Evolutionary conservation across 371 early-diverging fungal genomes (phyloP).

Genomic region (Mucor irregularis): DNA sequence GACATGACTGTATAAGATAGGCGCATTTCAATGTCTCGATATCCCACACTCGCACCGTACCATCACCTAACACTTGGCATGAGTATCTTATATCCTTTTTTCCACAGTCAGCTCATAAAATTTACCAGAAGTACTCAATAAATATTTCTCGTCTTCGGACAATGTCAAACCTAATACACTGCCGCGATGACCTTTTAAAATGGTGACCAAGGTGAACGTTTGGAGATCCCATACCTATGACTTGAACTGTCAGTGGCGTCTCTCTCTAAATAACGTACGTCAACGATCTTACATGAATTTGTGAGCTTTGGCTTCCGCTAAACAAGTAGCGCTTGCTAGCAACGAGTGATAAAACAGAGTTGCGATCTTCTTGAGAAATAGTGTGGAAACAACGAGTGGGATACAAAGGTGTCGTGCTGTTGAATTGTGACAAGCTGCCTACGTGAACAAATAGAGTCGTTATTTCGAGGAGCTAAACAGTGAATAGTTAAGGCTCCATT

Average conservation of each 20-base stretch:
- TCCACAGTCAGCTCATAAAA: too few species aligned
- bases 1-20: constrained; percentile 70
- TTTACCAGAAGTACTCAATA: constrained; percentile 70
- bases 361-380: constrained; percentile 60
- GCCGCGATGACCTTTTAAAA: constrained; percentile 69
- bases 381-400: constrained; percentile 58
- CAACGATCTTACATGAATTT: constrained; percentile 50
- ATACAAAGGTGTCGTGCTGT: constrained; percentile 10
- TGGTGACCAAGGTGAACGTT: constrained; percentile 59
- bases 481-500: too few species aligned
- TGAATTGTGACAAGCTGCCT: constrained; percentile 25
- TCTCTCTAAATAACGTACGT: neutral
- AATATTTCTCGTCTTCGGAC: constrained; percentile 51
- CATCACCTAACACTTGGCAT: constrained; percentile 1
- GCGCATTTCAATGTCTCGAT: constrained; percentile 59
- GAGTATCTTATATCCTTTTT: neutral
- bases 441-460: neutral
- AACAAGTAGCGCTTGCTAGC: constrained; percentile 62
- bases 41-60: constrained; percentile 60
- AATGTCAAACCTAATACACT: constrained; percentile 67
- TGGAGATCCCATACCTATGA: constrained; percentile 71
- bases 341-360: constrained; percentile 72
- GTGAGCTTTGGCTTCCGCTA: constrained; percentile 73
- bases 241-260: neutral
- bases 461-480: too few species aligned